These are phyloP conservation scores for Neopestalotiopsis sp. DNA, from an alignment of 2,329 filamentous ascomycete genomes.

Conservation along the genomic window DNA sequence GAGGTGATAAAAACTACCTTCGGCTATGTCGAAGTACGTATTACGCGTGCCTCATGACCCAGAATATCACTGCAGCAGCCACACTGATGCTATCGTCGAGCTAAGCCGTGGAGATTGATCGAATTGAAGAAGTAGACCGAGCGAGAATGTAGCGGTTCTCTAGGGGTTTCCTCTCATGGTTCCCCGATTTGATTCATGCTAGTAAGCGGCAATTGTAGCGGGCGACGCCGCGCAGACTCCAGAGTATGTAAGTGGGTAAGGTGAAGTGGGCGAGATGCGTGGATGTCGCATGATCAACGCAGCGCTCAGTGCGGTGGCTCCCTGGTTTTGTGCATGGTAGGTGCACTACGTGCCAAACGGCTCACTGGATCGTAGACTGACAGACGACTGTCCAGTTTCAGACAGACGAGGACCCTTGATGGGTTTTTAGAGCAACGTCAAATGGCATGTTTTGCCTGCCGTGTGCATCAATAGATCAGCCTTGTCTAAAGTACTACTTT, in stretches of 20 bases:
- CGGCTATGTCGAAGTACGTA: background rate
- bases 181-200: no score
- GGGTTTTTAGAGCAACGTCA: background rate
- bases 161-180: background rate
- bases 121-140: background rate
- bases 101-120: background rate
- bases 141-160: background rate
- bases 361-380: background rate
- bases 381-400: slow-evolving; percentile 3
- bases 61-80: background rate
- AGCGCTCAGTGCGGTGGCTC: background rate
- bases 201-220: no score
- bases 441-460: background rate
- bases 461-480: background rate
- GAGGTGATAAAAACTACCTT: background rate
- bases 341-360: no score
- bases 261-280: background rate
- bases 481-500: no score
- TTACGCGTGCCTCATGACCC: background rate
- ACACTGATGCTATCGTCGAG: background rate
- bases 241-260: background rate
- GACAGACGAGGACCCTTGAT: background rate
- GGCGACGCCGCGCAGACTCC: background rate
- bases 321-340: background rate
- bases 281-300: background rate